Conservation (phyloP, 768 basidiomycete species). For the Coprinopsis strossmayeri region DNA sequence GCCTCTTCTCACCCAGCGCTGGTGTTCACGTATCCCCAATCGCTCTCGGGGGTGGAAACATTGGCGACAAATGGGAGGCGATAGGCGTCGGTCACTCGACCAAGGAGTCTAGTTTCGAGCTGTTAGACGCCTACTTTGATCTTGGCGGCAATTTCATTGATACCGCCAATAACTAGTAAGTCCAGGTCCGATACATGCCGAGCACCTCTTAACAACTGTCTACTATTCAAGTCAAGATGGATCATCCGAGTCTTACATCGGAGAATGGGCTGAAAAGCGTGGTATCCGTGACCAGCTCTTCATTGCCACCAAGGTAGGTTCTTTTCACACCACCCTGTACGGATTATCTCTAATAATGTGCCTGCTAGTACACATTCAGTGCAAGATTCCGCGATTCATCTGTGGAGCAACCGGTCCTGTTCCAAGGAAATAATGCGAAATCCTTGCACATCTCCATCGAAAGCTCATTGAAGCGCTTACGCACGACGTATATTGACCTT, state of each 20-base stretch:
- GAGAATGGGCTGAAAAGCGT: conserved; percentile 42
- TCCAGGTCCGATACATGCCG: no score
- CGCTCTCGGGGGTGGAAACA: conserved; percentile 32
- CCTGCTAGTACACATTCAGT: conserved; percentile 22
- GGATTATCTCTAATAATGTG: no score
- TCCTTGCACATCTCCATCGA: conserved; percentile 31
- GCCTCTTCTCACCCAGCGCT: conserved; percentile 25
- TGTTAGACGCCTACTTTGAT: conserved; percentile 35
- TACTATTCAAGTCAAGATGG: conserved; percentile 53
- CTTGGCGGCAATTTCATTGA: conserved; percentile 43
- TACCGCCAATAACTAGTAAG: conserved; percentile 36
- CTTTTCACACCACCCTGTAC: no score
- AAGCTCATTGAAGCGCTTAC: conserved; percentile 35
- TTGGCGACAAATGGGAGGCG: conserved; percentile 28
- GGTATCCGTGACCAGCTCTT: conserved; percentile 41
- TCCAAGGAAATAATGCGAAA: conserved; percentile 36
- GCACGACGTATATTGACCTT: conserved; percentile 28
- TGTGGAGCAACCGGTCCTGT: conserved; percentile 24
- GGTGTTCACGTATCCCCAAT: conserved; percentile 34
- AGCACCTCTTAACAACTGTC: no score
- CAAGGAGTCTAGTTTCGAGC: conserved; percentile 34
- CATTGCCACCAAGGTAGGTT: conserved; percentile 37
- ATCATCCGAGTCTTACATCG: conserved; percentile 41
- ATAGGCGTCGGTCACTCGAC: conserved; percentile 27
- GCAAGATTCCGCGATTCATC: conserved; percentile 20